Evolutionary conservation across 345 rosid species (phyloP).

Genomic region (Balakata baccata): DNA sequence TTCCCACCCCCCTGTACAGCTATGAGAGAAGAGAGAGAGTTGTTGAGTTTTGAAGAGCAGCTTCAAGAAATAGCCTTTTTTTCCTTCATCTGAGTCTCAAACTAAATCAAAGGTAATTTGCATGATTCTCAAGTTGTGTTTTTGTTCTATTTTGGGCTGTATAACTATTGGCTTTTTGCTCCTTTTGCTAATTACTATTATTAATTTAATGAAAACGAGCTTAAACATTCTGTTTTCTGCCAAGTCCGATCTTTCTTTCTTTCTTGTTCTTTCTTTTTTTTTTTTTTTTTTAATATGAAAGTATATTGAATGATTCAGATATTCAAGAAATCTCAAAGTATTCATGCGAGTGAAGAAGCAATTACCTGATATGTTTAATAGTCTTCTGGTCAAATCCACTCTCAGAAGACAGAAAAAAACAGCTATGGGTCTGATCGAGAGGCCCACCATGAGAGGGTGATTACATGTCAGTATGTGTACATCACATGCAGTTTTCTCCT

Average conservation of each 20-base stretch:
- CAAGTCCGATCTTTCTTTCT: neutral
- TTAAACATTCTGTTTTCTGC: neutral
- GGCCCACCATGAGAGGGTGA: slow-evolving; percentile 51
- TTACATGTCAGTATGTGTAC: slow-evolving; percentile 28
- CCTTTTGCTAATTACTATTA: neutral
- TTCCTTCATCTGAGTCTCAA: slow-evolving; percentile 21
- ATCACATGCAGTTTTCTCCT: slow-evolving; percentile 66
- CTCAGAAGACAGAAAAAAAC: slow-evolving; percentile 25
- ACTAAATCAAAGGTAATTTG: slow-evolving; percentile 14
- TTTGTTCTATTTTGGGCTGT: too few species aligned
- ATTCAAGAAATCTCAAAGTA: neutral
- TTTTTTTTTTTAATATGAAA: neutral
- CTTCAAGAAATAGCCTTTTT: slow-evolving; percentile 14
- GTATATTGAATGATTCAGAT: slow-evolving; percentile 12
- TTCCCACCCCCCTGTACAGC: slow-evolving; percentile 45
- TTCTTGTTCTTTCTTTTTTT: neutral
- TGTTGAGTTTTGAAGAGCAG: slow-evolving; percentile 16
- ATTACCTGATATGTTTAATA: slow-evolving; percentile 10
- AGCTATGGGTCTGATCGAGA: slow-evolving; percentile 35
- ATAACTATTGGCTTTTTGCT: too few species aligned
- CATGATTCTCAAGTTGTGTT: slow-evolving; percentile 1
- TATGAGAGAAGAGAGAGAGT: slow-evolving; percentile 27
- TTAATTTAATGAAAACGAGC: neutral
- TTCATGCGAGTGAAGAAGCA: slow-evolving; percentile 15
- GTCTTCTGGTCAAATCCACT: slow-evolving; percentile 15